Conservation (phyloP, 768 basidiomycete species). For the Russula ochroleuca region DNA sequence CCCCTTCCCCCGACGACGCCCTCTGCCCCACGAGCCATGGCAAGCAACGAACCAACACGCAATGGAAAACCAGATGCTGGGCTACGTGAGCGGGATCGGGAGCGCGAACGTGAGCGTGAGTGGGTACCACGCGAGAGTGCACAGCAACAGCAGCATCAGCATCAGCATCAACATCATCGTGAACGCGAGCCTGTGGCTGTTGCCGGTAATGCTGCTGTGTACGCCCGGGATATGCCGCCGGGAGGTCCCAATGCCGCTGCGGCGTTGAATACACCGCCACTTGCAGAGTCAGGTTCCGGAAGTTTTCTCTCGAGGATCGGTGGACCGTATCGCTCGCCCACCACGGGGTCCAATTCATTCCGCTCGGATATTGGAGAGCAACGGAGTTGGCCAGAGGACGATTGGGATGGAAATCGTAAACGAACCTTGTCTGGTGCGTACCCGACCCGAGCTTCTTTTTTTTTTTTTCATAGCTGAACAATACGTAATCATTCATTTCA, state of each 20-base stretch:
- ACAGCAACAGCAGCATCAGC: constrained; percentile 4
- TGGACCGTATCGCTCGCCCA: constrained; percentile 48
- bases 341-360: constrained; percentile 30
- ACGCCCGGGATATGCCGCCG: constrained; percentile 15
- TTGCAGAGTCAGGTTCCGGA: constrained; percentile 19
- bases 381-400: constrained; percentile 46
- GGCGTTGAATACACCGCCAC: constrained; percentile 3
- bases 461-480: not conserved
- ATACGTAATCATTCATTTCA: constrained; percentile 30
- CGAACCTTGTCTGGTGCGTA: constrained; percentile 58
- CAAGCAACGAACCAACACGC: constrained; percentile 43
- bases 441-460: not conserved
- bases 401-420: constrained; percentile 61
- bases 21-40: constrained; percentile 71
- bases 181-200: constrained; percentile 11
- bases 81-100: constrained; percentile 41
- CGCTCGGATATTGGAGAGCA: constrained; percentile 21
- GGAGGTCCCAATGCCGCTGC: not conserved
- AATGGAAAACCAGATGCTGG: constrained; percentile 40
- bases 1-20: constrained; percentile 54
- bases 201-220: not conserved
- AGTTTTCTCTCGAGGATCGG: constrained; percentile 57
- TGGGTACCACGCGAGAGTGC: constrained; percentile 24
- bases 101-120: constrained; percentile 44
- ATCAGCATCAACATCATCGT: constrained; percentile 9